These are phyloP conservation scores for Grammothele lineata DNA, from an alignment of 768 basidiomycete genomes.

Conservation along the genomic window DNA sequence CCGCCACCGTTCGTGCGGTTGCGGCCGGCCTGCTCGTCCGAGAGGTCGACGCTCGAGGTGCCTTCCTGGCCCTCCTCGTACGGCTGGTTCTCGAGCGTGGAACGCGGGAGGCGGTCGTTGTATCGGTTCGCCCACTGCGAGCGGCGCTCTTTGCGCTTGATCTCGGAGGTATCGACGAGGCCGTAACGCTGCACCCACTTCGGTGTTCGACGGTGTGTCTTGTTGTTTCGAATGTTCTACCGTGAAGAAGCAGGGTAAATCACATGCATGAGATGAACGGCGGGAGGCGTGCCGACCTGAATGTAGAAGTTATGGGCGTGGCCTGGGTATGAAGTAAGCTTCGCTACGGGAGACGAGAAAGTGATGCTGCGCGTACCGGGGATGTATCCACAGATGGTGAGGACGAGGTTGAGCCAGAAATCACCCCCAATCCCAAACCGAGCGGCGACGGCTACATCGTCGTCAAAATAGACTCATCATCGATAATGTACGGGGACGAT, in stretches of 20 bases:
- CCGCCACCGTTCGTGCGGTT: slow-evolving; percentile 33
- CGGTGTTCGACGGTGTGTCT: slow-evolving; percentile 87
- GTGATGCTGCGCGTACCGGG: slow-evolving; percentile 48
- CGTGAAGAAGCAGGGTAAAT: not conserved
- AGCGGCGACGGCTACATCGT: slow-evolving; percentile 91
- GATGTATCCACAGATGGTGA: slow-evolving; percentile 91
- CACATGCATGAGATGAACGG: not conserved
- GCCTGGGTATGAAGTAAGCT: slow-evolving; percentile 38
- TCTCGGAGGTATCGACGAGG: slow-evolving; percentile 76
- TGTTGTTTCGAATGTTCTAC: slow-evolving; percentile 94
- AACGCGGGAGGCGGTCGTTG: slow-evolving; percentile 71
- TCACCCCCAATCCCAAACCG: slow-evolving; percentile 89
- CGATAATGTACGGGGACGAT: not conserved
- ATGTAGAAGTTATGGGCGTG: slow-evolving; percentile 94
- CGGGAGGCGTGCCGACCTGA: slow-evolving; percentile 38
- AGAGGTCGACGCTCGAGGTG: slow-evolving; percentile 23
- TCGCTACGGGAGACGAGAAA: not conserved
- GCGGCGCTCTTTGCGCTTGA: slow-evolving; percentile 72
- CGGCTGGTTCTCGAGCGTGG: slow-evolving; percentile 64
- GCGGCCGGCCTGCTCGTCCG: slow-evolving; percentile 23
- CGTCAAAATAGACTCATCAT: too few species aligned
- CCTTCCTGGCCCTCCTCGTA: slow-evolving; percentile 78
- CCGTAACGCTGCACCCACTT: slow-evolving; percentile 93
- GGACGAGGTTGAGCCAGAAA: slow-evolving; percentile 84
- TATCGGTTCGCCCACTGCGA: slow-evolving; percentile 88